Evolutionary conservation across 441 rosid species (phyloP).

Genomic region (Brassica balearica): DNA sequence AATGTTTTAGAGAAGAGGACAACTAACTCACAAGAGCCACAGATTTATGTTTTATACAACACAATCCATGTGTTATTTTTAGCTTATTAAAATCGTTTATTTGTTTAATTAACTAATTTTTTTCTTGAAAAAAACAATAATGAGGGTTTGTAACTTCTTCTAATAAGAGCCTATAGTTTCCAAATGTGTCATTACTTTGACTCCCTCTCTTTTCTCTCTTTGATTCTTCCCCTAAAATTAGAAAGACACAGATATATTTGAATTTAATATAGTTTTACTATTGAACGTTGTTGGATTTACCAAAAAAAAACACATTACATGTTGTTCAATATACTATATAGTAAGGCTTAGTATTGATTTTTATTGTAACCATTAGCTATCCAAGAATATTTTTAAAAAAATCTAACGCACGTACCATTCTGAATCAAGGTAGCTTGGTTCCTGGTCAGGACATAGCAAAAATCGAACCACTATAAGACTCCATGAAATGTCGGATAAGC

Average conservation of each 20-base stretch:
- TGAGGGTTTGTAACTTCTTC: constrained; percentile 20
- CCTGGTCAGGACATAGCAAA: constrained; percentile 23
- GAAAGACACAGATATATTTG: constrained; percentile 22
- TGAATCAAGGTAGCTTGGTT: not conserved
- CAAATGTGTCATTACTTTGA: not conserved
- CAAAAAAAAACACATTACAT: not conserved
- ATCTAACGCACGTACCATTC: too few relatives aligned
- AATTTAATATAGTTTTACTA: not conserved
- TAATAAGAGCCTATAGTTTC: constrained; percentile 26
- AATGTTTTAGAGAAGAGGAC: constrained; percentile 40
- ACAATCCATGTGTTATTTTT: constrained; percentile 22
- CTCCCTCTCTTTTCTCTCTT: constrained; percentile 16
- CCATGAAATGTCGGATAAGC: constrained; percentile 3
- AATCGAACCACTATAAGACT: not conserved
- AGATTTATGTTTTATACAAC: constrained; percentile 36
- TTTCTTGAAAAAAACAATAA: not conserved
- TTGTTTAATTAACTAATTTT: not conserved
- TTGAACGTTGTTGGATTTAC: not conserved
- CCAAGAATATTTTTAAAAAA: not conserved
- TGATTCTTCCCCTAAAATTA: constrained; percentile 29
- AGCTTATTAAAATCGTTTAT: constrained; percentile 16
- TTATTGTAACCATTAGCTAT: constrained; percentile 12
- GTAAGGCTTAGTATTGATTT: not conserved
- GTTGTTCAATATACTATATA: too few relatives aligned
- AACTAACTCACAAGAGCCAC: constrained; percentile 32